phyloP scores from a whole-genome alignment of 768 basidiomycete species.

The Tephrocybe sp. region DNA sequence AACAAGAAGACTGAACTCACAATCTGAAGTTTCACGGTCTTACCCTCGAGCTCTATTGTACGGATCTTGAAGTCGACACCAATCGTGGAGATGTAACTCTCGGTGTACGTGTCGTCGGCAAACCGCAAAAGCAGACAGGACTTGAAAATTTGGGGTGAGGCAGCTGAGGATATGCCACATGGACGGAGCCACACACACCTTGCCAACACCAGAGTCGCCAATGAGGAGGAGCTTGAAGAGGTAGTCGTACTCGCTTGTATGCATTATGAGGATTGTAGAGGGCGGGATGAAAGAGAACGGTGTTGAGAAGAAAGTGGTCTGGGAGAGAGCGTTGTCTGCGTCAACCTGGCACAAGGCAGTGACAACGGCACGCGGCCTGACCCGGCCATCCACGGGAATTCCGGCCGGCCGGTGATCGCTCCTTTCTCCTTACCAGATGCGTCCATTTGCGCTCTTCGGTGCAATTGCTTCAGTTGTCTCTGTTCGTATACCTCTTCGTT shows the following conservation, averaged over 20 bases:
- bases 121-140: slow-evolving; percentile 91
- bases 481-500: slow-evolving; percentile 13
- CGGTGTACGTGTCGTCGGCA: slow-evolving; percentile 96
- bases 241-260: slow-evolving; percentile 93
- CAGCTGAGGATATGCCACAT: slow-evolving; percentile 18
- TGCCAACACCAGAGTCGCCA: slow-evolving; percentile 94
- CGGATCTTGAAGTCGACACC: slow-evolving; percentile 99
- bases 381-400: slow-evolving; percentile 16
- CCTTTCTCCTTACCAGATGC: neutral
- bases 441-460: neutral
- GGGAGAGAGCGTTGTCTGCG: slow-evolving; percentile 32
- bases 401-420: slow-evolving; percentile 17
- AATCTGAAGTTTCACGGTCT: slow-evolving; percentile 98
- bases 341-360: slow-evolving; percentile 30
- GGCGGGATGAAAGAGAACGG: slow-evolving; percentile 21
- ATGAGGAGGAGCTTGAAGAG: slow-evolving; percentile 96
- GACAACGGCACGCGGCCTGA: slow-evolving; percentile 16
- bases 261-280: slow-evolving; percentile 45
- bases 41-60: slow-evolving; percentile 97
- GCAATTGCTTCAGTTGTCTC: neutral
- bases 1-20: slow-evolving; percentile 51
- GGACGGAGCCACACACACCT: slow-evolving; percentile 48
- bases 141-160: slow-evolving; percentile 39
- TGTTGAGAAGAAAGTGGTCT: slow-evolving; percentile 26
- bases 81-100: slow-evolving; percentile 96